A percentile compares a stretch with the other conserved stretches of the same genome.
These are phyloP conservation scores for Uronychia binucleata DNA, from an alignment of 73 alveolate genomes.

Conservation along the genomic window DNA sequence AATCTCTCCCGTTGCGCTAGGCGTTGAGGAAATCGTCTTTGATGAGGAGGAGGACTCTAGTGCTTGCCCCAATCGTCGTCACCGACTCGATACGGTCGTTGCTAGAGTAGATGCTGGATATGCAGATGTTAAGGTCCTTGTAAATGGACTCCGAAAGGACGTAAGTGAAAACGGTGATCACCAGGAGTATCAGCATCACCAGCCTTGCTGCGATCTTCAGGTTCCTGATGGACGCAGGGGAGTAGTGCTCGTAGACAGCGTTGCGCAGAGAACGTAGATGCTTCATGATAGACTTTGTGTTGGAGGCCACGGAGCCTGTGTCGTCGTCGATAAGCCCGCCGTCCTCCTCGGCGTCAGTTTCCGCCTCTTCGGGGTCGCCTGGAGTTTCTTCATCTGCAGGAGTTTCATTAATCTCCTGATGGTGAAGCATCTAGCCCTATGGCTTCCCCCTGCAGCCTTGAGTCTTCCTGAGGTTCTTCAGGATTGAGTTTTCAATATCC, in stretches of 20 bases:
- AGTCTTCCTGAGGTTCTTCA: conserved; percentile 34
- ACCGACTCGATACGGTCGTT: conserved; percentile 27
- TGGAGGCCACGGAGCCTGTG: conserved; percentile 52
- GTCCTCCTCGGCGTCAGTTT: conserved; percentile 31
- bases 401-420: too few species aligned
- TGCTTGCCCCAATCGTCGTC: conserved; percentile 42
- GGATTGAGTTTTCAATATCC: background rate
- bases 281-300: conserved; percentile 37
- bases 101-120: conserved; percentile 35
- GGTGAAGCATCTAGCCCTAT: background rate
- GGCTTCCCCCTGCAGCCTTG: background rate
- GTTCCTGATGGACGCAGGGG: conserved; percentile 45
- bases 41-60: conserved; percentile 13
- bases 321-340: conserved; percentile 46
- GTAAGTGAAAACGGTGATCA: conserved; percentile 33
- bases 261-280: conserved; percentile 51
- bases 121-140: conserved; percentile 36
- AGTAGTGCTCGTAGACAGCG: conserved; percentile 48
- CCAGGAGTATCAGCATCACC: conserved; percentile 28
- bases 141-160: conserved; percentile 16
- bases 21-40: conserved; percentile 21
- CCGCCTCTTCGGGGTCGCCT: conserved; percentile 15
- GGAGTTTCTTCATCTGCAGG: conserved; percentile 8
- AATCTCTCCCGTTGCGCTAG: conserved; percentile 8
- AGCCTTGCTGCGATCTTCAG: conserved; percentile 40